Percentiles rank a stretch among this genome's conserved stretches.
These are phyloP conservation scores for Thuidium tamariscinum DNA, from an alignment of 225 moss, liverwort and hornwort species.

Conservation along the genomic window DNA sequence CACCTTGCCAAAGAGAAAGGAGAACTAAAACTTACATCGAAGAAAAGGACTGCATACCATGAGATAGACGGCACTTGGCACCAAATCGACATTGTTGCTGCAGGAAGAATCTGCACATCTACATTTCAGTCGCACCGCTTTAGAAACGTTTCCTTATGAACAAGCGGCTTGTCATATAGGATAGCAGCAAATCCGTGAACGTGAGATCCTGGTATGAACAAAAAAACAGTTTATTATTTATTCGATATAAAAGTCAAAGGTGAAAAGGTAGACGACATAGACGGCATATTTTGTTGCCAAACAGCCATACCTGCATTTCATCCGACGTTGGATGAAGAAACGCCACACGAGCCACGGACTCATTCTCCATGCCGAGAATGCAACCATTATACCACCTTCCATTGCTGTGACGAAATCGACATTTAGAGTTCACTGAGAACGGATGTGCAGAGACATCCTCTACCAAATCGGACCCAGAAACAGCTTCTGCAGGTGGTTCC, in stretches of 20 bases:
- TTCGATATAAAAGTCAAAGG: not conserved
- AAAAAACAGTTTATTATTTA: not conserved
- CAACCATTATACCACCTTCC: constrained; percentile 89
- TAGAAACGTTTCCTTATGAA: not conserved
- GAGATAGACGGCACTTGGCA: constrained; percentile 87
- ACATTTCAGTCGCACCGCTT: constrained; percentile 50
- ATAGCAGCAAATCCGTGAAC: not conserved
- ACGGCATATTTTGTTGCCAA: not conserved
- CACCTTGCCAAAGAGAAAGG: not conserved
- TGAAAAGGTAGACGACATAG: not conserved
- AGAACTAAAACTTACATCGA: not conserved
- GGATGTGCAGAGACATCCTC: constrained; percentile 21
- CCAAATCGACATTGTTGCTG: constrained; percentile 99
- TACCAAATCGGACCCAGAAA: constrained; percentile 1
- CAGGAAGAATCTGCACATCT: constrained; percentile 99
- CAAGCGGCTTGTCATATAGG: not conserved
- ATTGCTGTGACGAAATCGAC: constrained; percentile 82
- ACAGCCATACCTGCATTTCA: constrained; percentile 63
- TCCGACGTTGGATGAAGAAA: constrained; percentile 75
- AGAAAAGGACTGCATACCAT: constrained; percentile 50
- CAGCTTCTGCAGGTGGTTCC: constrained; percentile 1
- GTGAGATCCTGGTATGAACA: not conserved
- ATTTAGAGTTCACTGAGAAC: constrained; percentile 52
- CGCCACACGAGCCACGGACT: constrained; percentile 48
- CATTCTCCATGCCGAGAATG: constrained; percentile 35